phyloP scores from a whole-genome alignment of 305 asterid species.

The Rubia tinctorum region DNA sequence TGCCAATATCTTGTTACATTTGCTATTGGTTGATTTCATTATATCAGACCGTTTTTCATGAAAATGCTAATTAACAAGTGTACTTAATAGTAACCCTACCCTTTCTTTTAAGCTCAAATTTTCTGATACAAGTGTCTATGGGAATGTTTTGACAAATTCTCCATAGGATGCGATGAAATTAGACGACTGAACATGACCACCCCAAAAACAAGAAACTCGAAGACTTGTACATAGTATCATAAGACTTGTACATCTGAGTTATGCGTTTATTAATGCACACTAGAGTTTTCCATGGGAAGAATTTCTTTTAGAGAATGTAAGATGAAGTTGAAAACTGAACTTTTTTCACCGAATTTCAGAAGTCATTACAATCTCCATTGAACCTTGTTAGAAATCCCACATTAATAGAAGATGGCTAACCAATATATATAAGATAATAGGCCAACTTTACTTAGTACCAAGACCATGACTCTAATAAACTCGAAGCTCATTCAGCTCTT shows the following conservation, averaged over 20 bases:
- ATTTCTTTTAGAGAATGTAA: background rate
- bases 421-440: too few relatives aligned
- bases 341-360: background rate
- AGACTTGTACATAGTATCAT: too few relatives aligned
- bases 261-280: background rate
- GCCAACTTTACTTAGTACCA: too few relatives aligned
- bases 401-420: background rate
- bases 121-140: background rate
- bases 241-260: too few relatives aligned
- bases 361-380: background rate
- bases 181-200: too few relatives aligned
- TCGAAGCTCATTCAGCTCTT: too few relatives aligned
- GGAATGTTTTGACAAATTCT: too few relatives aligned
- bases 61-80: background rate
- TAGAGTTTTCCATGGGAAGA: background rate
- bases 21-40: background rate
- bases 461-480: too few relatives aligned
- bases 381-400: background rate
- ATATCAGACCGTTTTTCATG: background rate
- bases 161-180: too few relatives aligned
- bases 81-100: background rate
- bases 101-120: too few relatives aligned
- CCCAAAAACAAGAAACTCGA: too few relatives aligned
- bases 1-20: background rate
- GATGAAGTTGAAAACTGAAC: background rate